Conservation (phyloP, 2,329 filamentous ascomycete genomes). For the Knoxdaviesia capensis region DNA sequence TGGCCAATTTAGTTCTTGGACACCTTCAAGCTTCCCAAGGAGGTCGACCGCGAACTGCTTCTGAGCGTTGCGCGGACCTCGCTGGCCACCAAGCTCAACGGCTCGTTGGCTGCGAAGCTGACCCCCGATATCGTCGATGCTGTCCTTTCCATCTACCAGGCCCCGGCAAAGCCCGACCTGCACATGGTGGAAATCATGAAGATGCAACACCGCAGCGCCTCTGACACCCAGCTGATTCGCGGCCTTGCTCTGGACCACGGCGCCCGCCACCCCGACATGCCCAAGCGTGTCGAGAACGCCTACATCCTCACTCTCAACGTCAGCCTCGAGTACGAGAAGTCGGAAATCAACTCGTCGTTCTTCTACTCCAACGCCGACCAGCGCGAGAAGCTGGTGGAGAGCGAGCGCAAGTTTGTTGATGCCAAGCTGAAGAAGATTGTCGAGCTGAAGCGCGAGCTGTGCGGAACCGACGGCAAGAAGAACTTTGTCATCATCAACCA, state of each 20-base stretch:
- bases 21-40: slow-evolving; percentile 69
- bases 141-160: slow-evolving; percentile 81
- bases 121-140: slow-evolving; percentile 93
- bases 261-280: slow-evolving; percentile 94
- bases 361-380: slow-evolving; percentile 97
- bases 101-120: slow-evolving; percentile 69
- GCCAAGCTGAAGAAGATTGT: slow-evolving; percentile 95
- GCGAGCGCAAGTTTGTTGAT: slow-evolving; percentile 87
- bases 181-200: slow-evolving; percentile 99
- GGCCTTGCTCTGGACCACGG: slow-evolving; percentile 89
- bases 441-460: slow-evolving; percentile 93
- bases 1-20: slow-evolving; percentile 57
- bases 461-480: slow-evolving; percentile 82
- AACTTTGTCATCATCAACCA: slow-evolving; percentile 97
- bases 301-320: slow-evolving; percentile 92
- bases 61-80: slow-evolving; percentile 87
- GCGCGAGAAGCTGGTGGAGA: slow-evolving; percentile 93
- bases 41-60: slow-evolving; percentile 85
- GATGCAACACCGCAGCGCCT: slow-evolving; percentile 94
- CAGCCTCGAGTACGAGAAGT: slow-evolving; percentile 95
- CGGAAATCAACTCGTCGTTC: slow-evolving; percentile 96
- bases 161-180: slow-evolving; percentile 79
- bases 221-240: slow-evolving; percentile 88
- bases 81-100: slow-evolving; percentile 86
- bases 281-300: slow-evolving; percentile 87